Evolutionary conservation across 2,329 filamentous ascomycete genomes (phyloP).

Genomic region (Verticillium tricorpus): DNA sequence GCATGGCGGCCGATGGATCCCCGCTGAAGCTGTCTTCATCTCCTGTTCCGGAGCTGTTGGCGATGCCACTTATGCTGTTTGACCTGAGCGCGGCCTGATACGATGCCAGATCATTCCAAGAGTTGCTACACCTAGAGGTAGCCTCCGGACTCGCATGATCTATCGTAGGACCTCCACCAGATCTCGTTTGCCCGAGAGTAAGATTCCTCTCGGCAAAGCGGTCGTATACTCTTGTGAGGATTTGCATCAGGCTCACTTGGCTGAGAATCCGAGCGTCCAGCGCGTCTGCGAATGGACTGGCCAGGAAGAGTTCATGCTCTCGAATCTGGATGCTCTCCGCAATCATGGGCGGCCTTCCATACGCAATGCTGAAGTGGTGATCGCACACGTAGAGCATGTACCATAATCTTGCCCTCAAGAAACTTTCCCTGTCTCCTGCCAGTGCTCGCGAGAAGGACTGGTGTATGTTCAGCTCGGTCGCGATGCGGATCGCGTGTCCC

Average conservation of each 20-base stretch:
- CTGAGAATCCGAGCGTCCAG: constrained; percentile 14
- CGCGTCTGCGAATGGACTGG: constrained; percentile 13
- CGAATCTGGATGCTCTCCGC: constrained; percentile 13
- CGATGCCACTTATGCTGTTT: too few species aligned
- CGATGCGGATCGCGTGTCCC: constrained; percentile 51
- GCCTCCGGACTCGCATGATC: too few species aligned
- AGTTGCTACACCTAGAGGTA: too few species aligned
- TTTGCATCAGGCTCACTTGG: constrained; percentile 12
- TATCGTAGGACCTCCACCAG: constrained; percentile 5
- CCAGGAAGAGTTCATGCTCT: constrained; percentile 21
- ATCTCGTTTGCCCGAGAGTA: too few species aligned
- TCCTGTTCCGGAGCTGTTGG: too few species aligned
- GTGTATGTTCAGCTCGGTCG: constrained; percentile 51
- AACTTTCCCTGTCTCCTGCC: constrained; percentile 40
- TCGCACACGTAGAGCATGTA: constrained; percentile 36
- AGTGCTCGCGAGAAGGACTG: constrained; percentile 45
- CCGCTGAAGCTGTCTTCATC: too few species aligned
- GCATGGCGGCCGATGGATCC: background rate
- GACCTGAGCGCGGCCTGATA: too few species aligned
- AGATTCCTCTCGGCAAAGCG: background rate
- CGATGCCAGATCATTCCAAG: too few species aligned
- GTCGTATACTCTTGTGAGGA: constrained; percentile 5
- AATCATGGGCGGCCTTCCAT: constrained; percentile 24
- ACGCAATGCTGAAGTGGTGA: constrained; percentile 25
- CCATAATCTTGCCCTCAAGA: constrained; percentile 53